Conservation (phyloP, 2,329 filamentous ascomycete genomes). For the Pyrenochaeta sp. region DNA sequence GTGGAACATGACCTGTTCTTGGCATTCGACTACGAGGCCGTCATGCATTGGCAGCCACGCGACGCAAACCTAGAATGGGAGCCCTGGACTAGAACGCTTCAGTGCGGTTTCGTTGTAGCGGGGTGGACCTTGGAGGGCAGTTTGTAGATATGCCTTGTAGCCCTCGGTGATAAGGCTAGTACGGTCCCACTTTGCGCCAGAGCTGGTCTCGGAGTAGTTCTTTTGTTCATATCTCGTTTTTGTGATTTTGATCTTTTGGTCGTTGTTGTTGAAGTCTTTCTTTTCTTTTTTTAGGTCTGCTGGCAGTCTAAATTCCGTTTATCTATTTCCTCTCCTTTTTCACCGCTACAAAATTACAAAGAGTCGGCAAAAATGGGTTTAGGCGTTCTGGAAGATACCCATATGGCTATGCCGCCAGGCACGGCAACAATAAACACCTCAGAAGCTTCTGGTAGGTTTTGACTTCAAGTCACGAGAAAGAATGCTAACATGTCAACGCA, state of each 20-base stretch:
- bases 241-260: slow-evolving; percentile 1
- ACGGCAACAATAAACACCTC: slow-evolving; percentile 36
- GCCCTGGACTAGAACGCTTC: slow-evolving; percentile 12
- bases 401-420: slow-evolving; percentile 41
- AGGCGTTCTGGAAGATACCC: slow-evolving; percentile 37
- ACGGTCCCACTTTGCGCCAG: slow-evolving; percentile 1
- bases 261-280: not conserved
- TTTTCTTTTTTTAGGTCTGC: slow-evolving; percentile 24
- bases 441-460: slow-evolving; percentile 10
- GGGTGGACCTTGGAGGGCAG: slow-evolving; percentile 7
- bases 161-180: slow-evolving; percentile 11
- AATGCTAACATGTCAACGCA: slow-evolving; percentile 1
- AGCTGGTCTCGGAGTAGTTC: slow-evolving; percentile 12
- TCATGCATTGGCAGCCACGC: slow-evolving; percentile 7
- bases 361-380: slow-evolving; percentile 35
- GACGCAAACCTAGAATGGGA: not conserved
- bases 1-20: slow-evolving; percentile 5
- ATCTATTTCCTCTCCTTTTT: not conserved
- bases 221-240: not conserved
- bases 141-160: slow-evolving; percentile 2
- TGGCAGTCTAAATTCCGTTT: slow-evolving; percentile 26
- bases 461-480: not conserved
- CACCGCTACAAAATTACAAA: not conserved
- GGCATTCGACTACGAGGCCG: not conserved
- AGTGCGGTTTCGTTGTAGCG: slow-evolving; percentile 14